A percentile compares a stretch with the other conserved stretches of the same genome.
These are phyloP conservation scores for Casuarina cunninghamiana DNA, from an alignment of 306 rosid species.

Conservation along the genomic window DNA sequence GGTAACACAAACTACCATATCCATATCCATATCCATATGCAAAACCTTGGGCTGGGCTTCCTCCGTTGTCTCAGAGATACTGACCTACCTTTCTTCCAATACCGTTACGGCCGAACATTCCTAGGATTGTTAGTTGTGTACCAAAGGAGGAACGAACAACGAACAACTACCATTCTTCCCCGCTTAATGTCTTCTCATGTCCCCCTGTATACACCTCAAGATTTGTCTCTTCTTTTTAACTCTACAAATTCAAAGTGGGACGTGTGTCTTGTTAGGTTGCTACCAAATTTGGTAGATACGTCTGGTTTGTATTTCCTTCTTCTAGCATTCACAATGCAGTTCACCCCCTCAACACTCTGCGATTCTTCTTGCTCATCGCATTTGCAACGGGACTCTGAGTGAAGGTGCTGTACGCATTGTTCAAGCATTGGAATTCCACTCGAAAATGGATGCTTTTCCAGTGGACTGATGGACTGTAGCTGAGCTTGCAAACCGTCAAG, in stretches of 20 bases:
- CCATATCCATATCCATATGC: neutral
- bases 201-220: neutral
- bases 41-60: neutral
- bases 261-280: neutral
- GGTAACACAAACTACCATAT: neutral
- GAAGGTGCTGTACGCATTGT: neutral
- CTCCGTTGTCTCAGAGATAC: neutral
- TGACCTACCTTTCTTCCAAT: constrained; percentile 21
- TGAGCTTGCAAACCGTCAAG: neutral
- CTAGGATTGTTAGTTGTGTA: constrained; percentile 13
- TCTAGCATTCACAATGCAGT: neutral
- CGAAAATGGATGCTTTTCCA: neutral
- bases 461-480: constrained; percentile 1
- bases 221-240: neutral
- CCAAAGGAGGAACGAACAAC: neutral
- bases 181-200: neutral
- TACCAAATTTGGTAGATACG: constrained; percentile 4
- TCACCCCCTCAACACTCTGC: neutral
- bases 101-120: neutral
- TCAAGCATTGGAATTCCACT: neutral
- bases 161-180: constrained; percentile 22
- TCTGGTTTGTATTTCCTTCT: neutral
- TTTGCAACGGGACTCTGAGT: neutral
- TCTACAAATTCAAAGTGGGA: neutral
- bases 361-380: neutral